Conservation (phyloP, 148 eudicot genomes). For the Oxyria digyna region DNA sequence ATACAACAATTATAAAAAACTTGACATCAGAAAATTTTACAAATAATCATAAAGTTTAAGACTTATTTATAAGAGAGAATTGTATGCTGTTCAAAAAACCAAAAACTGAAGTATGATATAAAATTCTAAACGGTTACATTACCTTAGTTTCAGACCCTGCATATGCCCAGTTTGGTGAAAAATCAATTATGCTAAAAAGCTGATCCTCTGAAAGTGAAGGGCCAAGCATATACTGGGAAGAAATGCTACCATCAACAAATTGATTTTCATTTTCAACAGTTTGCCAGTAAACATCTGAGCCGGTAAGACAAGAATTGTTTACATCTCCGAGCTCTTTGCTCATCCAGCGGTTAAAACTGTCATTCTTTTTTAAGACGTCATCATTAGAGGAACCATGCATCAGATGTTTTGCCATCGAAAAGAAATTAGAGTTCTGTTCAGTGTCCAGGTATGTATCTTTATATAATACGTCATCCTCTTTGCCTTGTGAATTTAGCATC, state of each 20-base stretch:
- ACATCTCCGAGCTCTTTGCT: constrained; percentile 70
- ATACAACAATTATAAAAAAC: background rate
- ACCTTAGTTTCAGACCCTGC: constrained; percentile 67
- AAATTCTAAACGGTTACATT: background rate
- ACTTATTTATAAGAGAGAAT: no score
- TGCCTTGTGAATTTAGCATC: background rate
- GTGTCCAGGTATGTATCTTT: constrained; percentile 4
- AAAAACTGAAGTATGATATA: background rate
- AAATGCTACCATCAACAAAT: constrained; percentile 28
- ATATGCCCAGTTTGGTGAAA: constrained; percentile 67
- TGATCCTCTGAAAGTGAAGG: constrained; percentile 73
- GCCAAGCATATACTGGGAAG: constrained; percentile 28
- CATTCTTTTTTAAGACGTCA: constrained; percentile 48
- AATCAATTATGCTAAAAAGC: constrained; percentile 60
- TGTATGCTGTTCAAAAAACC: background rate
- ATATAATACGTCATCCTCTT: background rate
- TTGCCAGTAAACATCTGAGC: constrained; percentile 50
- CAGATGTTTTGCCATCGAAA: constrained; percentile 25
- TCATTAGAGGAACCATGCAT: constrained; percentile 25
- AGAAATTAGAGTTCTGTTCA: constrained; percentile 23
- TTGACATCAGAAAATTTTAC: background rate
- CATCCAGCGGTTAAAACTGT: constrained; percentile 82
- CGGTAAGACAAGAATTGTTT: constrained; percentile 31
- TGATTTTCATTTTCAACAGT: constrained; percentile 39
- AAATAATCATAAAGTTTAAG: background rate